Conservation (phyloP, 208 protist genomes). For the Kentomonas sorsogonicus region DNA sequence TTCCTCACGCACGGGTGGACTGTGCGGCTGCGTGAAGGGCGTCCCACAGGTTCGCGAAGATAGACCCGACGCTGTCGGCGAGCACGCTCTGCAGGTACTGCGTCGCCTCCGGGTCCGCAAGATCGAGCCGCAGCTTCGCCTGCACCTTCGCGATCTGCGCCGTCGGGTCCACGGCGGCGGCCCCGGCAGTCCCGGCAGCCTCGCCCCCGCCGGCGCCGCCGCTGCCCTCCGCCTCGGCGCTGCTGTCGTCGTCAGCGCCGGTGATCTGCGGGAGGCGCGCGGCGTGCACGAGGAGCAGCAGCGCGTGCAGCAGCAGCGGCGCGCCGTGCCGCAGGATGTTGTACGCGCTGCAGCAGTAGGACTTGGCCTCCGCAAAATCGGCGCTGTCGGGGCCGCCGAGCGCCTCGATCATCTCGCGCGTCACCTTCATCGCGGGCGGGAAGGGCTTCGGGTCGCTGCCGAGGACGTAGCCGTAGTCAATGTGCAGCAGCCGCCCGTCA, state of each 20-base stretch:
- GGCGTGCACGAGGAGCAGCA: slow-evolving; percentile 91
- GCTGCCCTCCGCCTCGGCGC: too few species aligned
- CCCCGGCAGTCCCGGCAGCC: slow-evolving; percentile 7
- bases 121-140: slow-evolving; percentile 90
- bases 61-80: slow-evolving; percentile 89
- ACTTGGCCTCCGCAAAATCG: slow-evolving; percentile 73
- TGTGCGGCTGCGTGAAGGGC: slow-evolving; percentile 82
- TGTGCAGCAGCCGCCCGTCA: slow-evolving; percentile 95
- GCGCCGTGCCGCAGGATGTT: slow-evolving; percentile 94
- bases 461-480: slow-evolving; percentile 98
- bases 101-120: slow-evolving; percentile 89
- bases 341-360: slow-evolving; percentile 93
- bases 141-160: slow-evolving; percentile 84
- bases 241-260: slow-evolving; percentile 18
- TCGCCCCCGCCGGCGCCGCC: not conserved
- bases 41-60: slow-evolving; percentile 91
- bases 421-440: slow-evolving; percentile 96
- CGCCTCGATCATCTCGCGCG: slow-evolving; percentile 85
- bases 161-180: slow-evolving; percentile 36
- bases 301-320: slow-evolving; percentile 92
- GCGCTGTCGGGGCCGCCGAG: slow-evolving; percentile 74
- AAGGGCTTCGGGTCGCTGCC: slow-evolving; percentile 97
- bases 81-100: slow-evolving; percentile 93
- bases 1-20: slow-evolving; percentile 45
- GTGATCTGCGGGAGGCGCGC: slow-evolving; percentile 62